These are phyloP conservation scores for Pseudopediastrum boryanum DNA, from an alignment of 139 green algal species.

Conservation along the genomic window DNA sequence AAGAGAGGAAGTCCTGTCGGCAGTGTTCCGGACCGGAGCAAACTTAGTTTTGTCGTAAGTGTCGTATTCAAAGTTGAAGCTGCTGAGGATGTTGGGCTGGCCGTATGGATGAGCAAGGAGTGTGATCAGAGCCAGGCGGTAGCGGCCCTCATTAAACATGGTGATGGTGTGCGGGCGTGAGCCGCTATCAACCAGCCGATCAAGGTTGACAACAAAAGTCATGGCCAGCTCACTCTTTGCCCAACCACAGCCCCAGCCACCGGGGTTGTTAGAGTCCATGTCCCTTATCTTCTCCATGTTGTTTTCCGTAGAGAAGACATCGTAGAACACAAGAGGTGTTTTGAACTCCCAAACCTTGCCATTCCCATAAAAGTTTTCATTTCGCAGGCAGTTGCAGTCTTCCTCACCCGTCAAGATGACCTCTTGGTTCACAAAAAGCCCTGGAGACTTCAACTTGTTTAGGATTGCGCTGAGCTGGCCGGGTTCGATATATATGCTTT, in stretches of 20 bases:
- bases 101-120: slow-evolving; percentile 14
- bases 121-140: slow-evolving; percentile 10
- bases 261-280: not conserved
- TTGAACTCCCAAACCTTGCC: slow-evolving; percentile 16
- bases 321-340: not conserved
- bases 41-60: not conserved
- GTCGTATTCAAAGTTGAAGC: slow-evolving; percentile 9
- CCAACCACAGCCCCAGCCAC: not conserved
- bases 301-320: not conserved
- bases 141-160: slow-evolving; percentile 3
- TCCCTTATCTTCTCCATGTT: slow-evolving; percentile 18
- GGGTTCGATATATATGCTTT: slow-evolving; percentile 20
- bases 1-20: not conserved
- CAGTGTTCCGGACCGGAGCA: no score
- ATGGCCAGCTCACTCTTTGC: not conserved
- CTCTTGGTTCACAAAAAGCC: slow-evolving; percentile 20
- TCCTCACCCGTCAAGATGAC: not conserved
- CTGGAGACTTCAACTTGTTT: slow-evolving; percentile 1
- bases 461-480: not conserved
- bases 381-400: not conserved
- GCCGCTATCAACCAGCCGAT: not conserved
- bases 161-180: not conserved
- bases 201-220: slow-evolving; percentile 13
- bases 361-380: slow-evolving; percentile 10
- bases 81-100: slow-evolving; percentile 19